Percentiles rank a stretch among this genome's conserved stretches.
phyloP scores from a whole-genome alignment of 345 rosid genomes.

The Sonneratia caseolaris region DNA sequence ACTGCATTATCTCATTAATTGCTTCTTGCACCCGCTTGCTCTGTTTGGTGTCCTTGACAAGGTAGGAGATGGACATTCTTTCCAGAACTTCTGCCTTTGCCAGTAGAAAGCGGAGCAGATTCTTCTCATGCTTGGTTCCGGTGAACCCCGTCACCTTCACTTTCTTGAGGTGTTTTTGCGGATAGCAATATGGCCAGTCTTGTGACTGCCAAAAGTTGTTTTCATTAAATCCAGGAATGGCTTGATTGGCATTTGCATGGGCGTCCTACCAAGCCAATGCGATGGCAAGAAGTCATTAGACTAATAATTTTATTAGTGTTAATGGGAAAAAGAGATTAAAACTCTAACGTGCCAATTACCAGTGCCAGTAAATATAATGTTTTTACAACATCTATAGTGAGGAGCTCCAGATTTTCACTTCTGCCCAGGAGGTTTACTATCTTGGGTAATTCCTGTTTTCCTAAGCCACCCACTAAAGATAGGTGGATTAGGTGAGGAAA shows the following conservation, averaged over 20 bases:
- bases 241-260: background rate
- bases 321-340: background rate
- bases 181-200: conserved; percentile 11
- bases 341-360: background rate
- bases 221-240: conserved; percentile 5
- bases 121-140: conserved; percentile 13
- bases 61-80: conserved; percentile 5
- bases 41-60: background rate
- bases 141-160: conserved; percentile 6
- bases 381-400: conserved; percentile 6
- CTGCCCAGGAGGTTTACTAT: conserved; percentile 14
- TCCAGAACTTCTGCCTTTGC: conserved; percentile 10
- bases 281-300: background rate
- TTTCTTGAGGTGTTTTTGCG: conserved; percentile 11
- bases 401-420: conserved; percentile 9
- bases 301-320: background rate
- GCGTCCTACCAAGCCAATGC: background rate
- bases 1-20: conserved; percentile 2
- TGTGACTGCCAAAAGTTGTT: conserved; percentile 11
- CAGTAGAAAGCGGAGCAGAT: conserved; percentile 8
- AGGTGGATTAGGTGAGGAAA: conserved; percentile 10
- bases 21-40: background rate
- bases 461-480: conserved; percentile 6
- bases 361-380: background rate
- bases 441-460: conserved; percentile 11